Evolutionary conservation across 805 yeast species (phyloP), one percentile per base, ranked within the genome.

Genomic region (Sugiyamaella americana): DNA sequence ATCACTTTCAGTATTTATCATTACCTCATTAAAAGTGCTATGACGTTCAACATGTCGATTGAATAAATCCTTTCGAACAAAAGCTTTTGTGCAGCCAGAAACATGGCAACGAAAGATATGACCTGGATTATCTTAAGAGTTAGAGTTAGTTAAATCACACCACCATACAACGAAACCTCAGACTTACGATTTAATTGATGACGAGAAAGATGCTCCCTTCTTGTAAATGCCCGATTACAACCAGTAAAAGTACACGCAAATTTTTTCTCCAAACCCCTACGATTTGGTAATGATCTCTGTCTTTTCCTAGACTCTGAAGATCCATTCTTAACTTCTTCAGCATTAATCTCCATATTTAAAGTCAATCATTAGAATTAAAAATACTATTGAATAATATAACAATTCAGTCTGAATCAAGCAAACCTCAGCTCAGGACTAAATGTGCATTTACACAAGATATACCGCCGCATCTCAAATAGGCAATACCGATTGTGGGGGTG

Each of bases 51-150:
- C 8, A 26, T 26, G 32, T 13, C 68, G 52, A 16, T 41, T 37
- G 6, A 53, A 49, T 16, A 62, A 44, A 40, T 62, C 67, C 41
- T 63, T 63, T 3, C 67, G 48, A 13, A 62, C 67, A 57, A 62
- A 62, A 16, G 57, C 50, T 43, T 54, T 56, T 5, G 47, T 18
- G 41, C 67, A 62, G n/a, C 56, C 62, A 6, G 58, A 54, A 48
- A 58, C 22, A 11, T 30, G 16, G 40, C 55, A 51, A 8, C 17
- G 34, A 35, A 16, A 51, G 11, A 51, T 36, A 21, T 50, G 41
- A 32, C 51, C 51, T 6, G 55, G 55, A 20, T 34, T 22, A 36
- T 49, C 52, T 49, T 19, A 11, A 29, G 18, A 35, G 32, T 26
- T 26, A 26, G 8, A 13, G 32, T 26, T 26, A 26, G 32, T 13